Evolutionary conservation across 768 basidiomycete species (phyloP), one percentile per base, ranked within the genome.

Genomic region (Tephrocybe rancida): DNA sequence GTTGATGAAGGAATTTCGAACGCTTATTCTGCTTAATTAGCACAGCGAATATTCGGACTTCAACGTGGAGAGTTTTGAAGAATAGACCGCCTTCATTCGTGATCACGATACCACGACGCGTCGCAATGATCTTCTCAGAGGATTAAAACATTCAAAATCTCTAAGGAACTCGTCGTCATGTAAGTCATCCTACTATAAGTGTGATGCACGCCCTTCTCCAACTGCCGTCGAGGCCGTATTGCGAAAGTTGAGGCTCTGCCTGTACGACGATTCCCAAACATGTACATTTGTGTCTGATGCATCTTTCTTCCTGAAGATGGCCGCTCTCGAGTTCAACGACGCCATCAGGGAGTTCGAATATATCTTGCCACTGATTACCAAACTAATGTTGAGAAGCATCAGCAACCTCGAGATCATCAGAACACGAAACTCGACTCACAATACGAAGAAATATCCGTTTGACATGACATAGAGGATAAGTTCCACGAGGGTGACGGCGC

Each of bases 321-420:
- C 13, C 9, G 51, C 44, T 8, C 51, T 21, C 5, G 44, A 38
- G 26, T 45, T 45, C 4, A 52, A 27, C 5, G 44, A 52, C n/a
- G 35, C 51, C 25, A 45, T 11, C 5, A 52, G 34, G 2, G 34
- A 45, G 25, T 52, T 52, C 39, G 51, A 52, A 21, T 52, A 52
- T 21, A 52, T 32, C 19, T 52, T 52, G 3, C 51, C 51, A 21
- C 44, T 52, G 11, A 52, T 45, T 7, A 46, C 46, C 3, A 52
- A 18, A 3, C 51, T 52, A 18, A 13, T 14, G n/a, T 5, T 32
- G 7, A 37, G 16, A 7, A 37, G 16, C 5, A 37, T 18, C 19
- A 21, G 13, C 32, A 26, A n/a, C n/a, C 2, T 16, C 3, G n/a
- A 3, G 5, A 27, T 13, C 19, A 24, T 3, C 5, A n/a, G n/a